phyloP scores from a whole-genome alignment of 768 basidiomycete genomes.

The Agaricus sinodeliciosus region DNA sequence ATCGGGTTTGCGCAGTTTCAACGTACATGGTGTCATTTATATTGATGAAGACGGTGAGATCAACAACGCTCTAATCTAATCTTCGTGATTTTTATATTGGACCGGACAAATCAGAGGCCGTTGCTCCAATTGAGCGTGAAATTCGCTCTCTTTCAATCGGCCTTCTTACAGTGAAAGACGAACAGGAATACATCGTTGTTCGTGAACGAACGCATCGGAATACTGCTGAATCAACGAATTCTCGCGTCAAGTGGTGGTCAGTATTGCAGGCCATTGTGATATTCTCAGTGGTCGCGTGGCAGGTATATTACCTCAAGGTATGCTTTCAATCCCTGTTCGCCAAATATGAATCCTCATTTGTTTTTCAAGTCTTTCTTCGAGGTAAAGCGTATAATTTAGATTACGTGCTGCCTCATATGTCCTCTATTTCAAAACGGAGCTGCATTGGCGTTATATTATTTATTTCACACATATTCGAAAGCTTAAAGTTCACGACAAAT shows the following conservation, averaged over 20 bases:
- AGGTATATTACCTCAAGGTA: slow-evolving; percentile 94
- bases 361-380: slow-evolving; percentile 74
- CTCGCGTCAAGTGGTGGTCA: slow-evolving; percentile 99
- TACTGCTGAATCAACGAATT: slow-evolving; percentile 90
- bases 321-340: slow-evolving; percentile 1
- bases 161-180: slow-evolving; percentile 88
- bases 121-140: slow-evolving; percentile 95
- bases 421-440: not conserved
- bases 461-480: not conserved
- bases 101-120: slow-evolving; percentile 45
- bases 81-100: not conserved
- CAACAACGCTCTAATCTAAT: not conserved
- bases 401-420: slow-evolving; percentile 14
- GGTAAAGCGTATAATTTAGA: slow-evolving; percentile 80
- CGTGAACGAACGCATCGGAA: slow-evolving; percentile 90
- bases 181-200: slow-evolving; percentile 97
- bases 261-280: slow-evolving; percentile 84
- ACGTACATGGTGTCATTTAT: slow-evolving; percentile 96
- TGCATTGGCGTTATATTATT: not conserved
- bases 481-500: not conserved
- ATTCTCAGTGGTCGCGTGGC: slow-evolving; percentile 91
- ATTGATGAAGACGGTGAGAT: slow-evolving; percentile 79
- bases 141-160: slow-evolving; percentile 80
- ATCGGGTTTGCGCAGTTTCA: slow-evolving; percentile 56
- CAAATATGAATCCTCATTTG: not conserved